These are phyloP conservation scores for Diutina neorugosa DNA, from an alignment of 1,139 yeast species.

Conservation along the genomic window DNA sequence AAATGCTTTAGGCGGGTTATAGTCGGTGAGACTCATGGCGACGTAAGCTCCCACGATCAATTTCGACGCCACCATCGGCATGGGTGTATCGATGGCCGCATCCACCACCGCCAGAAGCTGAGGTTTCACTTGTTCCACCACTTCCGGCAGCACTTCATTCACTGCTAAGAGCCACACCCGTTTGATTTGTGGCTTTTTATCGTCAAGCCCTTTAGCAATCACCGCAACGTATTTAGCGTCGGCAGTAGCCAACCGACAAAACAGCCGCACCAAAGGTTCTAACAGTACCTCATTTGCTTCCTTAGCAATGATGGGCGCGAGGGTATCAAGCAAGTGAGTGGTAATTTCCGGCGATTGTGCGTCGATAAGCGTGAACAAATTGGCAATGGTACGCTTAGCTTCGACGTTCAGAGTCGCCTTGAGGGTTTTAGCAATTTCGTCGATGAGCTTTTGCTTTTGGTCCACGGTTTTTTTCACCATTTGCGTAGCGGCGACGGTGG, in stretches of 20 bases:
- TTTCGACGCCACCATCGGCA: slow-evolving; percentile 35
- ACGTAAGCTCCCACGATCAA: slow-evolving; percentile 40
- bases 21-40: slow-evolving; percentile 13
- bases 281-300: slow-evolving; percentile 69
- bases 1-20: slow-evolving; percentile 15
- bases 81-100: slow-evolving; percentile 35
- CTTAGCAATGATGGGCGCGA: slow-evolving; percentile 45
- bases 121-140: slow-evolving; percentile 16
- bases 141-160: slow-evolving; percentile 3
- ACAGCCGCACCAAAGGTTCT: slow-evolving; percentile 25
- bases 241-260: slow-evolving; percentile 8
- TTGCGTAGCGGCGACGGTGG: slow-evolving; percentile 28
- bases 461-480: slow-evolving; percentile 12
- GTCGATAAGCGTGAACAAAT: background rate
- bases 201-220: slow-evolving; percentile 47
- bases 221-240: slow-evolving; percentile 12
- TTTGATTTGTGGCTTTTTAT: slow-evolving; percentile 50
- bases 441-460: slow-evolving; percentile 18
- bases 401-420: slow-evolving; percentile 60
- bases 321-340: slow-evolving; percentile 17
- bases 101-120: slow-evolving; percentile 24
- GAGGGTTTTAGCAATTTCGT: slow-evolving; percentile 44
- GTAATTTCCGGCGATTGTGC: background rate
- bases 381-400: slow-evolving; percentile 32
- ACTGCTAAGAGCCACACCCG: slow-evolving; percentile 46